Evolutionary conservation across 805 yeast genomes (phyloP).

Genomic region (Hanseniaspora jakobsenii): DNA sequence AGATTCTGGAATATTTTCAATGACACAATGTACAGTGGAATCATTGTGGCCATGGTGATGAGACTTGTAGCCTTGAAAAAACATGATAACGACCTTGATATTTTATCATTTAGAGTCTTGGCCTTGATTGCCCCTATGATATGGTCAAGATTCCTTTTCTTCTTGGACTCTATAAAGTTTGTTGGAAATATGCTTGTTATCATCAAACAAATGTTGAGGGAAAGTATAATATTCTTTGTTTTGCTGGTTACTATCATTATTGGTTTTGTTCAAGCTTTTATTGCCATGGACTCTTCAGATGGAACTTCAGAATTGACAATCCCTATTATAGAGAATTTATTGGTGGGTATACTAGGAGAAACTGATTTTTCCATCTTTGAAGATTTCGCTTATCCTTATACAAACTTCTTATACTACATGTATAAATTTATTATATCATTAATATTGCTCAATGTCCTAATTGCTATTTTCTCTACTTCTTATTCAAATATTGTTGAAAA

Average conservation of each 20-base stretch:
- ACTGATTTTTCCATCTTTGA: constrained; percentile 61
- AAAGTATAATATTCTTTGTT: constrained; percentile 71
- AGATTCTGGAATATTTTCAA: constrained; percentile 74
- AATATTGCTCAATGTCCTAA: constrained; percentile 65
- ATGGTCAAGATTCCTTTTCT: constrained; percentile 70
- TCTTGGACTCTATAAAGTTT: constrained; percentile 65
- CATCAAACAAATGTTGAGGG: constrained; percentile 74
- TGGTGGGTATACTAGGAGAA: constrained; percentile 62
- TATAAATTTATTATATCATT: constrained; percentile 67
- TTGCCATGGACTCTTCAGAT: constrained; percentile 79
- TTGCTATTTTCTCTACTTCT: constrained; percentile 78
- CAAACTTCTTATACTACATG: constrained; percentile 61
- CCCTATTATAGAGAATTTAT: constrained; percentile 49
- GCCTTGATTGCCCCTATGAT: constrained; percentile 77
- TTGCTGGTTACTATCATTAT: constrained; percentile 54
- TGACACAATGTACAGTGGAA: constrained; percentile 50
- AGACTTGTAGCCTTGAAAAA: constrained; percentile 33
- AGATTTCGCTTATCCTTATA: constrained; percentile 73
- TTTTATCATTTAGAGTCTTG: constrained; percentile 53
- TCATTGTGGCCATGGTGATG: constrained; percentile 41
- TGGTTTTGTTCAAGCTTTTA: constrained; percentile 77
- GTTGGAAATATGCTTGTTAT: constrained; percentile 86
- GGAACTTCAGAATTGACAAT: constrained; percentile 67
- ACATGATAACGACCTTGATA: constrained; percentile 30
- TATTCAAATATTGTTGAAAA: constrained; percentile 70